Conservation (phyloP, 257 asterid genomes). For the Craterostigma plantagineum region DNA sequence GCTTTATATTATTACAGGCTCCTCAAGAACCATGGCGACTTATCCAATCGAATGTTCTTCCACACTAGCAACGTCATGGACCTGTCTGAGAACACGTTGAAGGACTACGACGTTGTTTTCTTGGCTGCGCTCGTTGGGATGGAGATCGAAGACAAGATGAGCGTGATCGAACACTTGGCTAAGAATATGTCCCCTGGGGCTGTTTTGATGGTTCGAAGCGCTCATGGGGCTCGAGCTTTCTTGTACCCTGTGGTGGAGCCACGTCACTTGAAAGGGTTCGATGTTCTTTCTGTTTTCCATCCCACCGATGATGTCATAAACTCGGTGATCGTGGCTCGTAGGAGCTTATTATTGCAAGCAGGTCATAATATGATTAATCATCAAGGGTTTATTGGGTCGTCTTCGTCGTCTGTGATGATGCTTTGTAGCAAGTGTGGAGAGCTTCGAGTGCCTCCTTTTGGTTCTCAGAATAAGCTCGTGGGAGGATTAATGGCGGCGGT, state of each 20-base stretch:
- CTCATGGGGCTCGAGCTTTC: constrained; percentile 79
- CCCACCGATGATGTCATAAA: constrained; percentile 84
- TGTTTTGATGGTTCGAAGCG: constrained; percentile 62
- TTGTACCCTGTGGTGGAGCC: constrained; percentile 72
- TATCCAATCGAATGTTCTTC: constrained; percentile 44
- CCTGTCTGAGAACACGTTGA: constrained; percentile 20
- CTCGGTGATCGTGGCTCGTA: constrained; percentile 62
- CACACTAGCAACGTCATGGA: constrained; percentile 40
- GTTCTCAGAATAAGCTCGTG: no score
- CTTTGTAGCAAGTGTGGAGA: constrained; percentile 57
- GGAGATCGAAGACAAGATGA: constrained; percentile 49
- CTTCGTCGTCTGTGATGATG: constrained; percentile 6
- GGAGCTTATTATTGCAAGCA: constrained; percentile 14
- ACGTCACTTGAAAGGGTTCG: constrained; percentile 48
- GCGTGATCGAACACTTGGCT: constrained; percentile 34
- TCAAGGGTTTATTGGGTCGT: constrained; percentile 16
- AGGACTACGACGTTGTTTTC: constrained; percentile 60
- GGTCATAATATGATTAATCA: constrained; percentile 2
- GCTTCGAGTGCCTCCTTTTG: constrained; percentile 8
- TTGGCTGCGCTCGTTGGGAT: constrained; percentile 83
- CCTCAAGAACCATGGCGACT: constrained; percentile 27
- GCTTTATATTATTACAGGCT: constrained; percentile 11
- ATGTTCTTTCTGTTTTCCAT: constrained; percentile 56
- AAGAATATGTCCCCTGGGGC: constrained; percentile 64
- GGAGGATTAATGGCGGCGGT: constrained; percentile 11